Percentiles rank a stretch among this genome's conserved stretches.
Evolutionary conservation across 2,329 filamentous ascomycete genomes (phyloP).

Genomic region (Rachicladosporium sp.): DNA sequence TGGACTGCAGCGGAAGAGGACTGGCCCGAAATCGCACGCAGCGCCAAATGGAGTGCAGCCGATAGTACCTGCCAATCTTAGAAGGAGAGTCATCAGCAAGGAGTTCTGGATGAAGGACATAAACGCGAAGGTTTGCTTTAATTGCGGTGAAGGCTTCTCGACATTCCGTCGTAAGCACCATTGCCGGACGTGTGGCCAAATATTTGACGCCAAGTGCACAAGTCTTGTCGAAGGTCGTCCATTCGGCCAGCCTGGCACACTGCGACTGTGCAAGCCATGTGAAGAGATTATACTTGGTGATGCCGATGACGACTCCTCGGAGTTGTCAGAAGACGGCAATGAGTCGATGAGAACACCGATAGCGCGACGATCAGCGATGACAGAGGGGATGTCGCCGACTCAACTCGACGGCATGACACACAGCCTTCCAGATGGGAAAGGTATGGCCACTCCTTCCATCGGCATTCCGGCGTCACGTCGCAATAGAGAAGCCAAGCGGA

Average conservation of each 20-base stretch:
- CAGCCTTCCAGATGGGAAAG: conserved; percentile 13
- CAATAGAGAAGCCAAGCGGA: conserved; percentile 64
- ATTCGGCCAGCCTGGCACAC: conserved; percentile 73
- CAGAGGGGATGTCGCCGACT: not conserved
- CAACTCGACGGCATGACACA: conserved; percentile 13
- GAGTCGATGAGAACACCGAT: conserved; percentile 16
- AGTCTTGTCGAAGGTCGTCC: conserved; percentile 75
- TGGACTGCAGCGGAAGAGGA: conserved; percentile 15
- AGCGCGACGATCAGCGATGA: conserved; percentile 2
- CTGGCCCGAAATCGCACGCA: conserved; percentile 11
- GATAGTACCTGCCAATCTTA: conserved; percentile 48
- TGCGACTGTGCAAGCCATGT: conserved; percentile 88
- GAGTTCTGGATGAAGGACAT: conserved; percentile 99
- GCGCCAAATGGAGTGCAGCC: conserved; percentile 9
- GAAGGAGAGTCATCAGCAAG: conserved; percentile 77
- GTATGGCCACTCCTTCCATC: conserved; percentile 46
- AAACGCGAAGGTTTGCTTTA: conserved; percentile 93
- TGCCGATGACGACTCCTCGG: conserved; percentile 83
- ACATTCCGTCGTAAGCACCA: conserved; percentile 95
- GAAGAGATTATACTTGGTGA: conserved; percentile 82
- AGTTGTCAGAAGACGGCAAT: conserved; percentile 63
- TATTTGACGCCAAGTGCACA: conserved; percentile 94
- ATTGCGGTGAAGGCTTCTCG: conserved; percentile 79
- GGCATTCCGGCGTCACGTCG: conserved; percentile 53
- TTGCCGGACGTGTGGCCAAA: conserved; percentile 91